A percentile compares a stretch with the other conserved stretches of the same genome.
These are phyloP conservation scores for Angomonas deanei DNA, from an alignment of 208 protist species.

Conservation along the genomic window DNA sequence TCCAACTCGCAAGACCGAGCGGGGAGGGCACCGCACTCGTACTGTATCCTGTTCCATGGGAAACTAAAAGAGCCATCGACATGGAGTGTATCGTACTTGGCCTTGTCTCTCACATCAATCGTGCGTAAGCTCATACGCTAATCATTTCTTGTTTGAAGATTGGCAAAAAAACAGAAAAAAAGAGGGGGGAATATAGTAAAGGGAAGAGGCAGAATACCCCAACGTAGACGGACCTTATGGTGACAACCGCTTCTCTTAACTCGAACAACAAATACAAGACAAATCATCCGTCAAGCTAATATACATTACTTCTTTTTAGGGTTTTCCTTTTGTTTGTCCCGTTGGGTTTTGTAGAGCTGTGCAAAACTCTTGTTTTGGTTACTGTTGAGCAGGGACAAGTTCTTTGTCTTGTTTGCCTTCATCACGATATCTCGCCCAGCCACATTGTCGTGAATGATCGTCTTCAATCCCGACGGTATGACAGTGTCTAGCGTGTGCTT, in stretches of 20 bases:
- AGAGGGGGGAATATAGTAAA: background rate
- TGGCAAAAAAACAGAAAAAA: background rate
- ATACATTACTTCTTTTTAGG: background rate
- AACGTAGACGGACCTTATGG: no score
- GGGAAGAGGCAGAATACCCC: no score
- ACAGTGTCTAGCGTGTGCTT: slow-evolving; percentile 33
- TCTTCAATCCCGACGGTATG: slow-evolving; percentile 40
- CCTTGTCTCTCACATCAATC: background rate
- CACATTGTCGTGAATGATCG: slow-evolving; percentile 33
- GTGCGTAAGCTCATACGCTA: no score
- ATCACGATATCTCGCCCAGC: slow-evolving; percentile 47
- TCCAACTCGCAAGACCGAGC: background rate
- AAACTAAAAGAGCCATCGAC: background rate
- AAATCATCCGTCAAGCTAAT: background rate
- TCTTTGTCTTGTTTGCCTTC: slow-evolving; percentile 36
- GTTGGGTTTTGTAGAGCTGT: slow-evolving; percentile 37
- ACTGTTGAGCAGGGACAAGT: slow-evolving; percentile 30
- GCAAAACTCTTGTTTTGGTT: slow-evolving; percentile 44
- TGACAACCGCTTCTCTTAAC: no score
- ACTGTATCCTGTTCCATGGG: background rate
- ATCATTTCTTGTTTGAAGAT: background rate
- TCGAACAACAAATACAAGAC: background rate
- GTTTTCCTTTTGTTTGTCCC: slow-evolving; percentile 15
- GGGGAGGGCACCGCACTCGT: background rate
- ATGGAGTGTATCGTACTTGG: background rate